Evolutionary conservation across 2,329 filamentous ascomycete species (phyloP).

Genomic region (Penicillium sp.): DNA sequence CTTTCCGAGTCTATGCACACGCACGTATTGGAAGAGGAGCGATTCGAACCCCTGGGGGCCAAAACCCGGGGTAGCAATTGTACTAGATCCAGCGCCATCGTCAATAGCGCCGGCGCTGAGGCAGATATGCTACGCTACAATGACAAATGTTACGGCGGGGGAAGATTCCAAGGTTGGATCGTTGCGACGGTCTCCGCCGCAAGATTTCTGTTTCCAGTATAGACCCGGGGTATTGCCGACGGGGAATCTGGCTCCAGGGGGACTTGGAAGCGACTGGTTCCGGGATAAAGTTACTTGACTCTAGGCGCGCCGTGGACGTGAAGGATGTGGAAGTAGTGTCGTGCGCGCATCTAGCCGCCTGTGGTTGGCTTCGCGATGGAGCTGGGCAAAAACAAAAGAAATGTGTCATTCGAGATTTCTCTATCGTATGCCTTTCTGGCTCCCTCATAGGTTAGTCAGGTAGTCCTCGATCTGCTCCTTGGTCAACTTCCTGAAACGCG

Average conservation of each 20-base stretch:
- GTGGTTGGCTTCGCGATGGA: conserved; percentile 13
- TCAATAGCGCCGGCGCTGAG: conserved; percentile 7
- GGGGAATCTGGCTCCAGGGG: neutral
- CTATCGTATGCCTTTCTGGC: conserved; percentile 12
- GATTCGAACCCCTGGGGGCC: neutral
- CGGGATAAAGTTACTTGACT: neutral
- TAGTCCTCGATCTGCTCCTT: conserved; percentile 99
- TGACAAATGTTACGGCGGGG: too few species aligned
- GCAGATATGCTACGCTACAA: too few species aligned
- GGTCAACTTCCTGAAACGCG: conserved; percentile 64
- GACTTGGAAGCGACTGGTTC: neutral
- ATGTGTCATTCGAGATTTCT: conserved; percentile 22
- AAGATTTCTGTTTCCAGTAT: neutral
- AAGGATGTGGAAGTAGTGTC: neutral
- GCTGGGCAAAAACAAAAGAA: too few species aligned
- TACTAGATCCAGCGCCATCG: conserved; percentile 3
- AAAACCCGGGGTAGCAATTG: conserved; percentile 12
- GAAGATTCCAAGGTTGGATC: neutral
- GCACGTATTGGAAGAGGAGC: too few species aligned
- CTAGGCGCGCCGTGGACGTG: neutral
- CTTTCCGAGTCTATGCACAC: conserved; percentile 1
- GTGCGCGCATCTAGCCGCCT: neutral
- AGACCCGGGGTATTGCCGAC: conserved; percentile 3
- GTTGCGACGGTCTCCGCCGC: neutral
- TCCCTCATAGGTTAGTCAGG: conserved; percentile 84